Conservation (phyloP, 257 asterid species). For the Handroanthus guayacan region DNA sequence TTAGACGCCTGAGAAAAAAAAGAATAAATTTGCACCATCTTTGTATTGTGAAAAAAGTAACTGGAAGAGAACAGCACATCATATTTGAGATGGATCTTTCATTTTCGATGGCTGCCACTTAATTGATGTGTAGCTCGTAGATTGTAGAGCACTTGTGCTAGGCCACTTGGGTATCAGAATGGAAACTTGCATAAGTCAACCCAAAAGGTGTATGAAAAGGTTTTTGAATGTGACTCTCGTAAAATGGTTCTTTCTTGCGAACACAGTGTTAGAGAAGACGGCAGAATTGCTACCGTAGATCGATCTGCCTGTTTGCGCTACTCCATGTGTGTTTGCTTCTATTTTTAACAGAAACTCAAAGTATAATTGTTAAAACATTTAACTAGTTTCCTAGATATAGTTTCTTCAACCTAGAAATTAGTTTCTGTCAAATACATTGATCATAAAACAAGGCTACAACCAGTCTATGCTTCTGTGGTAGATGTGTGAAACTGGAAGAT, state of each 20-base stretch:
- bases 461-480: neutral
- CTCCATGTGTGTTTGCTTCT: neutral
- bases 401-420: slow-evolving; percentile 17
- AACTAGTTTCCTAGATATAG: neutral
- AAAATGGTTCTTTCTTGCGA: neutral
- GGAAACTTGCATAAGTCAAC: neutral
- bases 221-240: neutral
- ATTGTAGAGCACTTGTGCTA: neutral
- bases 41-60: neutral
- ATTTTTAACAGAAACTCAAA: too few relatives aligned
- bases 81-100: neutral
- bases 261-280: neutral
- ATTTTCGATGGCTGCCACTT: neutral
- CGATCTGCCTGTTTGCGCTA: neutral
- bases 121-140: slow-evolving; percentile 11
- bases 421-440: neutral
- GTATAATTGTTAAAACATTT: neutral
- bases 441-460: neutral
- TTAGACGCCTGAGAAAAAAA: slow-evolving; percentile 3
- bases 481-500: neutral
- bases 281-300: neutral
- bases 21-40: neutral
- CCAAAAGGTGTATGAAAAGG: neutral
- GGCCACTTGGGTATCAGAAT: neutral
- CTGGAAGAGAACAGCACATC: neutral